These are phyloP conservation scores for Coniochaeta hoffmannii DNA, from an alignment of 2,329 filamentous ascomycete genomes.

Conservation along the genomic window DNA sequence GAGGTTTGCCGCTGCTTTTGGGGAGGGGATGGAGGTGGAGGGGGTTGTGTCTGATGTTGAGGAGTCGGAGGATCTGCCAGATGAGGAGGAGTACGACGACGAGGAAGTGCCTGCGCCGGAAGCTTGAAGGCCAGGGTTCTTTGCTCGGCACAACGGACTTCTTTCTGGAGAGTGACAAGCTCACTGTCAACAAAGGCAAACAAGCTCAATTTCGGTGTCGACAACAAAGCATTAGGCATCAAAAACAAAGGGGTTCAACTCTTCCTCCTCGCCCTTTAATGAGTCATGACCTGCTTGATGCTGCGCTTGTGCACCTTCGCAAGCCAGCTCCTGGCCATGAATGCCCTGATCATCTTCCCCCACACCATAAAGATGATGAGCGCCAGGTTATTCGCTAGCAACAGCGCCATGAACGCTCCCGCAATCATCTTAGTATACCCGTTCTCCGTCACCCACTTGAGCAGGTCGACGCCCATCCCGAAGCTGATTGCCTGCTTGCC, in stretches of 20 bases:
- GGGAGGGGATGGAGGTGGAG: neutral
- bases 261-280: conserved; percentile 9
- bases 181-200: too few species aligned
- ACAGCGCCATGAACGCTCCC: conserved; percentile 39
- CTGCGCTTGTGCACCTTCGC: conserved; percentile 33
- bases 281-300: conserved; percentile 21
- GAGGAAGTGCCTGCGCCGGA: neutral
- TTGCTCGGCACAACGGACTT: too few species aligned
- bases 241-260: neutral
- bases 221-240: too few species aligned
- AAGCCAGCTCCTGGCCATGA: conserved; percentile 37
- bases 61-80: too few species aligned
- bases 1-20: conserved; percentile 30
- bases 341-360: conserved; percentile 40
- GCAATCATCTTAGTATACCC: conserved; percentile 44
- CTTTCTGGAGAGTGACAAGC: too few species aligned
- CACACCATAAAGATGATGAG: conserved; percentile 41
- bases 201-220: neutral
- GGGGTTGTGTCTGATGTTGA: neutral
- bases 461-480: conserved; percentile 39
- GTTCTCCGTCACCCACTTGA: conserved; percentile 41
- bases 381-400: conserved; percentile 40
- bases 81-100: too few species aligned
- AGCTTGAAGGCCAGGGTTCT: neutral
- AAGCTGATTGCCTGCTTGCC: conserved; percentile 50